Evolutionary conservation across 176 grass and related monocot genomes (phyloP), one percentile per base, ranked within the genome.

Genomic region (Carex scoparia): DNA sequence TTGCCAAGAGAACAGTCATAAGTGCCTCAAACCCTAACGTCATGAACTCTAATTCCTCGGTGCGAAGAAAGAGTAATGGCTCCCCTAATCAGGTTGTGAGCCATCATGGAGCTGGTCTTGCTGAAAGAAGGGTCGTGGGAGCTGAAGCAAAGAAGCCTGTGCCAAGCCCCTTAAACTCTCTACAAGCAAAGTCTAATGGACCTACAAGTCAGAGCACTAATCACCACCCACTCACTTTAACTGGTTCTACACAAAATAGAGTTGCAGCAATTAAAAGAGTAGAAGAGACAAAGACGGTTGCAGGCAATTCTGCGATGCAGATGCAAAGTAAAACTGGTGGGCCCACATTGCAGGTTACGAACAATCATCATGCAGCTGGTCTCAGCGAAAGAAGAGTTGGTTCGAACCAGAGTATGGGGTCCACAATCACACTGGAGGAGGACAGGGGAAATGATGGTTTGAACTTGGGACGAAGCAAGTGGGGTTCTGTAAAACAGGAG

Each of bases 51-150:
- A 82, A 82, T 83, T 83, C 46, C 40, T 83, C 33, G 46, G n/a
- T 68, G 13, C 81, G 19, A 67, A 69, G 62, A 83, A 83, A 83
- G 27, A 83, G 46, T 54, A 83, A 83, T 67, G 81, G 46, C 12
- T 7, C 63, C 23, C 13, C 81, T 67, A 68, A 63, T 32, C 63
- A 83, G 81, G 61, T 83, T 18, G 6, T 14, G 14, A 69, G 69
- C 49, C 59, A 56, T 65, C 81, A 69, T 67, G 57, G 60, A 65
- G 35, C 60, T 48, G 58, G 37, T 7, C 48, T 49, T 28, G 51
- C n/a, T 65, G 81, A 83, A 54, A 83, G 81, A 83, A 83, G 31
- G 33, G 44, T 57, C 7, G 6, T 49, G 15, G 59, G 19, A 6
- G 13, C 14, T 55, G 81, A 83, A 49, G 65, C 61, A 53, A 83